Evolutionary conservation across 2,329 filamentous ascomycete genomes (phyloP).

Genomic region (Stromatinia cepivora): DNA sequence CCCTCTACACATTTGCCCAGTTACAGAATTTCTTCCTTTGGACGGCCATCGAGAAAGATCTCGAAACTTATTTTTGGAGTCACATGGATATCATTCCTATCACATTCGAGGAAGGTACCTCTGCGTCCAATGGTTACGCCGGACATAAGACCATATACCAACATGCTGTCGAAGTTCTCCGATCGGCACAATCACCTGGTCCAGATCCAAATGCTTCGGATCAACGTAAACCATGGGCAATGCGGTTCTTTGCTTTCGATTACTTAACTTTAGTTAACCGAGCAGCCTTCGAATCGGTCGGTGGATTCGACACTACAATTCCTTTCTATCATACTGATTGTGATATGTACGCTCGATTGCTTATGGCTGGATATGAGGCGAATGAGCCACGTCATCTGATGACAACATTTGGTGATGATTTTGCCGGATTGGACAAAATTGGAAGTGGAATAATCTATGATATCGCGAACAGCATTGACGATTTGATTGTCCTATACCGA

Average conservation of each 20-base stretch:
- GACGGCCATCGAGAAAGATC: conserved; percentile 46
- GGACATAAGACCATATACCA: conserved; percentile 20
- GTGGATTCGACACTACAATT: conserved; percentile 59
- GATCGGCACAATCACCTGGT: conserved; percentile 15
- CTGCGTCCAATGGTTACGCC: background rate
- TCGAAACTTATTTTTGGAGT: conserved; percentile 54
- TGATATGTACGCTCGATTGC: conserved; percentile 53
- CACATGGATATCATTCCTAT: conserved; percentile 55
- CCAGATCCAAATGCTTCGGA: conserved; percentile 20
- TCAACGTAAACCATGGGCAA: conserved; percentile 46
- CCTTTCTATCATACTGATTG: conserved; percentile 60
- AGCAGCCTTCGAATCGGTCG: conserved; percentile 47
- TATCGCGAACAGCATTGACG: conserved; percentile 48
- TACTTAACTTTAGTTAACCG: conserved; percentile 58
- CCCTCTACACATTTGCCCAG: conserved; percentile 54
- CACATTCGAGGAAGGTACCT: conserved; percentile 28
- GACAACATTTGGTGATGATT: conserved; percentile 14
- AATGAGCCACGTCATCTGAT: conserved; percentile 19
- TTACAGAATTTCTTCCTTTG: conserved; percentile 55
- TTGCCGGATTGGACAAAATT: conserved; percentile 36
- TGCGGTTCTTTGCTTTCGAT: conserved; percentile 60
- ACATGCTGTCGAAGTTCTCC: conserved; percentile 17
- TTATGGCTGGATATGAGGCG: conserved; percentile 49
- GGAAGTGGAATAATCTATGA: conserved; percentile 49
- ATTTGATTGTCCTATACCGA: conserved; percentile 50